phyloP scores from a whole-genome alignment of 495 filamentous ascomycete genomes.

The Penicillium maclennaniae region DNA sequence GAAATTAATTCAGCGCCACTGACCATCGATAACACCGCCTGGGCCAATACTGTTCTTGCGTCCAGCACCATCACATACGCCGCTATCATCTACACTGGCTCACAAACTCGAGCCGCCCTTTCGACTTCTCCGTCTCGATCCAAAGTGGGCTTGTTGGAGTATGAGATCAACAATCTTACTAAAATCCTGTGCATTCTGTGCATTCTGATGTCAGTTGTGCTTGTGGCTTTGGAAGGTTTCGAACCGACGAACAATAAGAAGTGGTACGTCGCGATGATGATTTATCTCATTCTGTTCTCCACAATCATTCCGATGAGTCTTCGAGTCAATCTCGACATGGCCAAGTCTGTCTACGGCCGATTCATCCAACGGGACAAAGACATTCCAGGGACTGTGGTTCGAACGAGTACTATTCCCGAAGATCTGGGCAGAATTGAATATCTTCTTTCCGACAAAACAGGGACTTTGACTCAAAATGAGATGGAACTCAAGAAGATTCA shows the following conservation, averaged over 20 bases:
- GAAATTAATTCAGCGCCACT: conserved; percentile 61
- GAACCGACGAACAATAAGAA: conserved; percentile 56
- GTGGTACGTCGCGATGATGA: conserved; percentile 95
- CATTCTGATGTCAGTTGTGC: conserved; percentile 80
- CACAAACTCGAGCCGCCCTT: conserved; percentile 89
- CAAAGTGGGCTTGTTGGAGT: conserved; percentile 89
- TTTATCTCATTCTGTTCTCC: conserved; percentile 96
- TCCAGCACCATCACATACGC: conserved; percentile 84
- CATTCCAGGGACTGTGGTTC: conserved; percentile 86
- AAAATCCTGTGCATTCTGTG: conserved; percentile 85
- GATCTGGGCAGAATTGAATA: conserved; percentile 96
- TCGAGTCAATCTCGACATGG: conserved; percentile 94
- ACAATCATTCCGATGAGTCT: conserved; percentile 98
- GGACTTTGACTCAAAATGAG: conserved; percentile 94
- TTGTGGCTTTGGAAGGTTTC: conserved; percentile 86
- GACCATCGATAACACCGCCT: conserved; percentile 95
- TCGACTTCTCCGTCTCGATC: conserved; percentile 88
- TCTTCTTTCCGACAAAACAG: conserved; percentile 94
- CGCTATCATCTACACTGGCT: conserved; percentile 89
- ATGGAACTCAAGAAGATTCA: conserved; percentile 99
- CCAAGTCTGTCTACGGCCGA: conserved; percentile 90
- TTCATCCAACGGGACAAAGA: conserved; percentile 91
- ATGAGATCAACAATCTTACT: conserved; percentile 96
- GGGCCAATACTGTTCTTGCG: conserved; percentile 96
- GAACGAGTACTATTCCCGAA: conserved; percentile 96